phyloP scores from a whole-genome alignment of 768 basidiomycete species.

The Agrocybe praecox region DNA sequence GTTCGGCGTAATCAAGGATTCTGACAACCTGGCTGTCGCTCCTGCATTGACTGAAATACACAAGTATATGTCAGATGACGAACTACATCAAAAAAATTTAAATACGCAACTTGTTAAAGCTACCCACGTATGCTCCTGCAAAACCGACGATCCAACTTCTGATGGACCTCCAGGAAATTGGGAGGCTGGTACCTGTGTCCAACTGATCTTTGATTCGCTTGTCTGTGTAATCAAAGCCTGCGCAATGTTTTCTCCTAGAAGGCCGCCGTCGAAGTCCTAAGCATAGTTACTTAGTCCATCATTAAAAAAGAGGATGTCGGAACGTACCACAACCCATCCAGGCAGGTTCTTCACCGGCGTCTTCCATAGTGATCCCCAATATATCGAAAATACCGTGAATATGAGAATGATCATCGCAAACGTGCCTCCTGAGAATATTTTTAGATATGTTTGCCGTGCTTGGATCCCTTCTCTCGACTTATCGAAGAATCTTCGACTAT shows the following conservation, averaged over 20 bases:
- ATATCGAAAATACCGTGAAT: conserved; percentile 55
- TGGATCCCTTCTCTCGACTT: conserved; percentile 19
- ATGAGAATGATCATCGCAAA: conserved; percentile 43
- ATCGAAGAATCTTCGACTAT: conserved; percentile 27
- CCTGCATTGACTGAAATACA: conserved; percentile 39
- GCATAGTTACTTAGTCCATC: neutral
- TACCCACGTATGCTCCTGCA: conserved; percentile 55
- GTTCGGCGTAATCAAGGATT: conserved; percentile 41
- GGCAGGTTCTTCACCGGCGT: conserved; percentile 42
- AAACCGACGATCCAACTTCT: conserved; percentile 45
- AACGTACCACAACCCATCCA: conserved; percentile 61
- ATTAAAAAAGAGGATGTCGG: neutral
- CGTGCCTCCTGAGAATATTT: conserved; percentile 38
- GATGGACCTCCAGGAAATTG: conserved; percentile 46
- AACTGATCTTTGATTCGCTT: conserved; percentile 40
- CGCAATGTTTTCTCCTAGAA: conserved; percentile 49
- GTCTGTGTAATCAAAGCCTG: conserved; percentile 33
- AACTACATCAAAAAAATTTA: neutral
- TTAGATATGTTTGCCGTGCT: conserved; percentile 47
- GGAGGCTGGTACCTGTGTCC: conserved; percentile 42
- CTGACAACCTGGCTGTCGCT: conserved; percentile 36
- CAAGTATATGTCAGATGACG: neutral
- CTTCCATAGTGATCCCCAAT: conserved; percentile 57
- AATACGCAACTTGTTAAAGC: conserved; percentile 51
- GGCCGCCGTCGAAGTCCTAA: conserved; percentile 64